These are phyloP conservation scores for Candida ovalis DNA, from an alignment of 805 yeast species.

Conservation along the genomic window DNA sequence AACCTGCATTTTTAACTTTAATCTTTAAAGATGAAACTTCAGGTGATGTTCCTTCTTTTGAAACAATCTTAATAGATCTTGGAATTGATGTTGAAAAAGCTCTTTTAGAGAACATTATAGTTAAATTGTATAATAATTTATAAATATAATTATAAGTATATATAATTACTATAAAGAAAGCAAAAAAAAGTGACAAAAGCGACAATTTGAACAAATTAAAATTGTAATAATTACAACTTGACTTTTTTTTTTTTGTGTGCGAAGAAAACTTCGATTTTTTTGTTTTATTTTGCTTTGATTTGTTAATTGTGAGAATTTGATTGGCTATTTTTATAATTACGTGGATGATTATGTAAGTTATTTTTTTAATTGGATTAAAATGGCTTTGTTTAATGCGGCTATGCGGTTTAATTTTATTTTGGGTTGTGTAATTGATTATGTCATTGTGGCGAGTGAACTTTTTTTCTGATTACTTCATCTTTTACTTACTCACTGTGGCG, in stretches of 20 bases:
- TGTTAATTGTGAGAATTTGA: not conserved
- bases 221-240: not conserved
- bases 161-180: not conserved
- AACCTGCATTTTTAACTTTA: conserved; percentile 77
- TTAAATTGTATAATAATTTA: conserved; percentile 6
- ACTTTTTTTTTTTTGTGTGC: not conserved
- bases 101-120: conserved; percentile 33
- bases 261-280: not conserved
- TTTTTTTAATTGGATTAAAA: no score
- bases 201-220: not conserved
- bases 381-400: no score
- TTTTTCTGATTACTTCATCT: no score
- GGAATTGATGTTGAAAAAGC: conserved; percentile 37
- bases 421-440: not conserved
- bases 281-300: no score
- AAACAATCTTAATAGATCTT: conserved; percentile 41
- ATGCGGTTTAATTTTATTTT: no score
- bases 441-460: no score
- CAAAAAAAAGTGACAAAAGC: not conserved
- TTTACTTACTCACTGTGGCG: no score
- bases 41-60: conserved; percentile 46
- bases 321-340: not conserved
- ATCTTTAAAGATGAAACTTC: conserved; percentile 74
- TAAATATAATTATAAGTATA: not conserved
- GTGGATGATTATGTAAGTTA: no score